phyloP scores from a whole-genome alignment of 345 rosid species.

The Citrus mangshanensis region DNA sequence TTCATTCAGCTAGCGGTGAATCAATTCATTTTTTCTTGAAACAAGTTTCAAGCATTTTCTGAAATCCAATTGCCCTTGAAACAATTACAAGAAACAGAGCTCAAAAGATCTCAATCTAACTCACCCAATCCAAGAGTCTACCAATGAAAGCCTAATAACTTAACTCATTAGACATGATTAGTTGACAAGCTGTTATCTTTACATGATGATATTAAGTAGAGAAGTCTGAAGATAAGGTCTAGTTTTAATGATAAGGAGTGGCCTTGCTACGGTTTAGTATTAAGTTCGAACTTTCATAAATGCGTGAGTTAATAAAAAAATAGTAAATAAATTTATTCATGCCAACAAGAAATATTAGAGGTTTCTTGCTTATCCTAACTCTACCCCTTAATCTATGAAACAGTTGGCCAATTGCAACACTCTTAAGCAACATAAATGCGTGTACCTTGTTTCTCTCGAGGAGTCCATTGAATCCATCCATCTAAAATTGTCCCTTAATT shows the following conservation, averaged over 20 bases:
- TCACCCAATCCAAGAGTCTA: too few relatives aligned
- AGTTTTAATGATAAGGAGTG: too few relatives aligned
- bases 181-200: too few relatives aligned
- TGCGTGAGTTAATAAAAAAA: not conserved
- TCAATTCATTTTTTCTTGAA: too few relatives aligned
- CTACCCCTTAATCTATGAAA: not conserved
- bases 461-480: constrained; percentile 20
- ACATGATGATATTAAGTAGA: too few relatives aligned
- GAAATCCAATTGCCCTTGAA: too few relatives aligned
- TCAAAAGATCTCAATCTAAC: not conserved
- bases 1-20: not conserved
- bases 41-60: too few relatives aligned
- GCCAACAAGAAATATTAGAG: not conserved
- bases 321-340: not conserved
- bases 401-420: not conserved
- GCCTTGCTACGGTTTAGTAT: too few relatives aligned
- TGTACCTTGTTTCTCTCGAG: constrained; percentile 3
- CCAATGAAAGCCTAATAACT: too few relatives aligned
- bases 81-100: not conserved
- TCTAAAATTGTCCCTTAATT: not conserved
- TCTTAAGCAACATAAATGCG: constrained; percentile 13
- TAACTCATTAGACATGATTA: too few relatives aligned
- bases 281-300: too few relatives aligned
- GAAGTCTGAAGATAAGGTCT: too few relatives aligned
- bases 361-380: not conserved